Conservation (phyloP, 2,329 filamentous ascomycete genomes). For the Lecanicillium sp. region DNA sequence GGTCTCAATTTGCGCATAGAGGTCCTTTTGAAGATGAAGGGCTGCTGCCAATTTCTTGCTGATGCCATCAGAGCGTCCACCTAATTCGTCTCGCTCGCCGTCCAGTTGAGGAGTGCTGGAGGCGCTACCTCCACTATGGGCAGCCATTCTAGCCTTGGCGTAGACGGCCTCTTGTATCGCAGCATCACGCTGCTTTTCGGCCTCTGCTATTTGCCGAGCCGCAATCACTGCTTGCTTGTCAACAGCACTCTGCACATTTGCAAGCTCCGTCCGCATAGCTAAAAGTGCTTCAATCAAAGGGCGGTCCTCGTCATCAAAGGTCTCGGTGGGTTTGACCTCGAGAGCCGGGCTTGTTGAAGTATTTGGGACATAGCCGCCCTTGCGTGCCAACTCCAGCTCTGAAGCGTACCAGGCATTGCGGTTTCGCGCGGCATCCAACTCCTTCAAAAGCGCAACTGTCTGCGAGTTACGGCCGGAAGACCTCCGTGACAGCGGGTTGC, state of each 20-base stretch:
- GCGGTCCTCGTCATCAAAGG: slow-evolving; percentile 85
- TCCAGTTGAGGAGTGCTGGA: slow-evolving; percentile 52
- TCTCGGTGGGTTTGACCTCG: slow-evolving; percentile 68
- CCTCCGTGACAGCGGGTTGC: slow-evolving; percentile 51
- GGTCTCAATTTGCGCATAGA: slow-evolving; percentile 68
- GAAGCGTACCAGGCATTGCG: slow-evolving; percentile 96
- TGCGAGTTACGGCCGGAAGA: slow-evolving; percentile 54
- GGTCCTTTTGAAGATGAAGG: slow-evolving; percentile 67
- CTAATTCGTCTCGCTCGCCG: slow-evolving; percentile 52
- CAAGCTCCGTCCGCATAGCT: slow-evolving; percentile 81
- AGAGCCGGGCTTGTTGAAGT: slow-evolving; percentile 61
- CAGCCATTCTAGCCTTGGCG: slow-evolving; percentile 85
- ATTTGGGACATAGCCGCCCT: slow-evolving; percentile 76
- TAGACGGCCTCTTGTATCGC: slow-evolving; percentile 95
- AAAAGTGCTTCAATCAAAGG: slow-evolving; percentile 87
- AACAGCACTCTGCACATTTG: slow-evolving; percentile 82
- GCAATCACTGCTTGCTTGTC: slow-evolving; percentile 81
- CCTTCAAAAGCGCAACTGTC: slow-evolving; percentile 70
- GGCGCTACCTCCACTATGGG: slow-evolving; percentile 59
- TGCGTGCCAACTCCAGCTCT: slow-evolving; percentile 83
- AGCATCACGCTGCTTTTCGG: slow-evolving; percentile 87
- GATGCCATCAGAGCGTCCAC: slow-evolving; percentile 53
- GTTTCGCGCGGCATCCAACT: slow-evolving; percentile 76
- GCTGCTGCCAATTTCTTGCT: slow-evolving; percentile 76
- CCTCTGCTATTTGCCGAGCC: slow-evolving; percentile 83